Evolutionary conservation across 108 stramenopile genomes (phyloP), one percentile per base, ranked within the genome.

Genomic region (Skeletonema marinoi): DNA sequence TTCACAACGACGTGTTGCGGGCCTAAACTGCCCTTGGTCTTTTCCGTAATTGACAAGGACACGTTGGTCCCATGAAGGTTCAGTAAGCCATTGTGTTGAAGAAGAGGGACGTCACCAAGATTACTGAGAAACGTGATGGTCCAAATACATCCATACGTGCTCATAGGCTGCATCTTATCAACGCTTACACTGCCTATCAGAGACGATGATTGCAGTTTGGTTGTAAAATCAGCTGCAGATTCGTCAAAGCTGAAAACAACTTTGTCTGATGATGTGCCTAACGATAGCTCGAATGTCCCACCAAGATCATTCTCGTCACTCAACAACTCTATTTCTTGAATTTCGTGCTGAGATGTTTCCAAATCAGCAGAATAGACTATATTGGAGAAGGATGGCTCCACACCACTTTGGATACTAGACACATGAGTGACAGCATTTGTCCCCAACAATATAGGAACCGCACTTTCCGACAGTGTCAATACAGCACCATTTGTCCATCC

Each of bases 21-120:
- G 12, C 67, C 74, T 11, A 29, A 10, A 31, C n/a, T 72, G 33
- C 87, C 87, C 36, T 80, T 82, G 16, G 39, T 13, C 4, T 44
- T 65, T 75, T 84, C 79, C 16, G 30, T 9, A 39, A 85, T 75
- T 36, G 36, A 32, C n/a, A 87, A n/a, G 19, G 65, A 48, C 10
- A 81, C 75, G 31, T 25, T 61, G 16, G 81, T 74, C 31, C 87
- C 82, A 59, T 67, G 36, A 42, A 80, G 41, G 35, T 59, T 60
- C 16, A 74, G 66, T 39, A 70, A 66, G 19, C 81, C 81, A 32
- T 42, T 35, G 62, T 82, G 74, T 59, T 48, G 60, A 29, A 89
- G 81, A 14, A 80, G 65, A 60, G 88, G 88, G n/a, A 89, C 65
- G 63, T 89, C 86, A 29, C 88, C 88, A 68, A 46, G 63, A 29